Evolutionary conservation across 1,139 yeast genomes (phyloP).

Genomic region (Hyphopichia khmerensis): DNA sequence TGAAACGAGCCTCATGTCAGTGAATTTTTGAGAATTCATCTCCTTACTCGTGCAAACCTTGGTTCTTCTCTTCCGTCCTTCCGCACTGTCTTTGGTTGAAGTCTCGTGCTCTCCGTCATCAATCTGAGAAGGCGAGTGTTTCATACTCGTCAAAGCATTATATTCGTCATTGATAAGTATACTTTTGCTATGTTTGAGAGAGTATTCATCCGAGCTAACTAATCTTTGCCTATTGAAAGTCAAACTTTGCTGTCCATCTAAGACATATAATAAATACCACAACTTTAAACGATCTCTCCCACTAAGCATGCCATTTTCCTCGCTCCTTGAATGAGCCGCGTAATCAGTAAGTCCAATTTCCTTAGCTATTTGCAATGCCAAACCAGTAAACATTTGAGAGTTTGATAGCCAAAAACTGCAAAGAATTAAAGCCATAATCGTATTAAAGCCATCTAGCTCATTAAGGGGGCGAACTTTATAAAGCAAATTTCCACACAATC

Average conservation of each 20-base stretch:
- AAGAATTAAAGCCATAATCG: constrained; percentile 60
- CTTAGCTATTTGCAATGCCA: constrained; percentile 64
- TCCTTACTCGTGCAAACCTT: background rate
- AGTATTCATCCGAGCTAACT: constrained; percentile 46
- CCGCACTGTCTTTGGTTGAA: too few relatives aligned
- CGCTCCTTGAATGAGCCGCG: constrained; percentile 9
- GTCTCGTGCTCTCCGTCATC: background rate
- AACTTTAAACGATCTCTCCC: constrained; percentile 52
- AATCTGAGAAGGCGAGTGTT: background rate
- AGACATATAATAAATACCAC: constrained; percentile 66
- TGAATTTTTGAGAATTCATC: constrained; percentile 19
- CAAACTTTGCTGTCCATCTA: constrained; percentile 70
- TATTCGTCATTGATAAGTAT: constrained; percentile 19
- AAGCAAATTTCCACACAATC: constrained; percentile 46
- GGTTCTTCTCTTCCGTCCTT: constrained; percentile 1
- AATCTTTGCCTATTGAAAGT: constrained; percentile 59
- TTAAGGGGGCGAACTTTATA: constrained; percentile 39
- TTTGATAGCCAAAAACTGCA: constrained; percentile 72
- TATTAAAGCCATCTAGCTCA: constrained; percentile 56
- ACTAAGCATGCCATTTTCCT: constrained; percentile 14
- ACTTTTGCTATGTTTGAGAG: constrained; percentile 40
- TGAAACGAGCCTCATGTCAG: constrained; percentile 64
- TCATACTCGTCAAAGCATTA: constrained; percentile 5
- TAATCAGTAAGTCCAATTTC: constrained; percentile 52
- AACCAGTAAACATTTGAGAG: constrained; percentile 64